phyloP scores from a whole-genome alignment of 495 filamentous ascomycete genomes.

The Xylaria acuta region DNA sequence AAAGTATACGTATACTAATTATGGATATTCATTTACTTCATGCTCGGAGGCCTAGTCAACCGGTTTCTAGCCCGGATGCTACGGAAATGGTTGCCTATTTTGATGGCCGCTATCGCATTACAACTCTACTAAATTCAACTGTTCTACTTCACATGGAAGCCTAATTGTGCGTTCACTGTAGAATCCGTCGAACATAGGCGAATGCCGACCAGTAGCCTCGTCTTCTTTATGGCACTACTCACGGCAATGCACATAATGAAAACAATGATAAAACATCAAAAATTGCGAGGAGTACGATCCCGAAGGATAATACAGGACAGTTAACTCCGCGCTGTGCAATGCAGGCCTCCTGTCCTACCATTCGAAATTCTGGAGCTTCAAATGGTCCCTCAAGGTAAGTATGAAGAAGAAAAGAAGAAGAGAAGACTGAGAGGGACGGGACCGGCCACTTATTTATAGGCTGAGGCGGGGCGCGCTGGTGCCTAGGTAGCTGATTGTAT shows the following conservation, averaged over 20 bases:
- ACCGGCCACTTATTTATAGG: slow-evolving; percentile 36
- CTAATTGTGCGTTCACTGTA: no score
- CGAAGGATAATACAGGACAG: slow-evolving; percentile 71
- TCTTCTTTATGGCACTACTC: slow-evolving; percentile 36
- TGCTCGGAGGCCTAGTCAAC: background rate
- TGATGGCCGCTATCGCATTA: background rate
- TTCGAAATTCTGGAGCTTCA: slow-evolving; percentile 66
- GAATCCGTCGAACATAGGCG: no score
- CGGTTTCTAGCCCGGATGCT: background rate
- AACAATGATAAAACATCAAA: slow-evolving; percentile 62
- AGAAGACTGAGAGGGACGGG: slow-evolving; percentile 28
- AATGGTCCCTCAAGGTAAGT: slow-evolving; percentile 75
- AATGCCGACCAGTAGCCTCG: background rate
- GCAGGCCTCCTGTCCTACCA: slow-evolving; percentile 70
- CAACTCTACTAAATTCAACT: no score
- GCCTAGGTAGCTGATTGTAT: slow-evolving; percentile 31
- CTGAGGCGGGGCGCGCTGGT: background rate
- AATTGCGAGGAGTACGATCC: slow-evolving; percentile 73
- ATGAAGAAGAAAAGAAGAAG: slow-evolving; percentile 63
- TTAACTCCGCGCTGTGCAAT: slow-evolving; percentile 78
- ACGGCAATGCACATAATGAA: slow-evolving; percentile 37
- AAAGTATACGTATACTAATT: background rate
- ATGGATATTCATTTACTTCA: background rate
- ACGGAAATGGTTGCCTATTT: background rate
- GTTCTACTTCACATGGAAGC: no score